A percentile compares a stretch with the other conserved stretches of the same genome.
phyloP scores from a whole-genome alignment of 2,329 filamentous ascomycete genomes.

The Seiridium cupressi region DNA sequence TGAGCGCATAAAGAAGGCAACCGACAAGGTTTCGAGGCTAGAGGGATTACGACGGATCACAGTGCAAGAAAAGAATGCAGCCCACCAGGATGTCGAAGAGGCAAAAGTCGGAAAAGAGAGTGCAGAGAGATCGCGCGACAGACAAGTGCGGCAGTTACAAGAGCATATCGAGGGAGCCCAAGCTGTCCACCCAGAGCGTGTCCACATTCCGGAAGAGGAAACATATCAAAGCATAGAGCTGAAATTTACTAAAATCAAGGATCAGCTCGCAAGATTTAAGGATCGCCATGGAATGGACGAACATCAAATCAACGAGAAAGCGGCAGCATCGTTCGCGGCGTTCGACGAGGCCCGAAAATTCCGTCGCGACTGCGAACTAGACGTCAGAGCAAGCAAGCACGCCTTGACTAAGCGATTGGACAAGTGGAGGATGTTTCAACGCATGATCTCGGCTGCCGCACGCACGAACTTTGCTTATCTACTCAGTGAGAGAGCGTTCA shows the following conservation, averaged over 20 bases:
- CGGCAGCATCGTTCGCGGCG: constrained; percentile 36
- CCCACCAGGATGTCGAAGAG: constrained; percentile 49
- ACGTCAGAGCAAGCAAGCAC: constrained; percentile 44
- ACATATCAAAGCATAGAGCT: constrained; percentile 55
- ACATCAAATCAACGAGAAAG: constrained; percentile 58
- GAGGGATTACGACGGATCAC: constrained; percentile 49
- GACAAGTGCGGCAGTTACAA: constrained; percentile 45
- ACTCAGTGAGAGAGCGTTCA: constrained; percentile 84
- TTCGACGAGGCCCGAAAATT: constrained; percentile 39
- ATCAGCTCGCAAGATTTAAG: constrained; percentile 58
- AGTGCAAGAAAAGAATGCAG: constrained; percentile 61
- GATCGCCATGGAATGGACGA: constrained; percentile 61
- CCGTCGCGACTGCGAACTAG: constrained; percentile 40
- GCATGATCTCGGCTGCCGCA: constrained; percentile 80
- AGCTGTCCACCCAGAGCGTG: constrained; percentile 51
- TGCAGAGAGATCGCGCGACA: constrained; percentile 46
- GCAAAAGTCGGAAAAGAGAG: constrained; percentile 42
- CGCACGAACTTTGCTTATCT: constrained; percentile 85
- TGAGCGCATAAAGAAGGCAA: constrained; percentile 52
- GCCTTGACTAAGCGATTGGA: constrained; percentile 68
- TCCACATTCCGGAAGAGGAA: constrained; percentile 63
- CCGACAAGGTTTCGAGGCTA: constrained; percentile 48
- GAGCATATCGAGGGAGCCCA: constrained; percentile 56
- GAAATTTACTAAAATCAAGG: constrained; percentile 52
- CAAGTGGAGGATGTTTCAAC: constrained; percentile 80